Conservation (phyloP, 1,284 basidiomycete genomes). For the Apiotrichum domesticum region DNA sequence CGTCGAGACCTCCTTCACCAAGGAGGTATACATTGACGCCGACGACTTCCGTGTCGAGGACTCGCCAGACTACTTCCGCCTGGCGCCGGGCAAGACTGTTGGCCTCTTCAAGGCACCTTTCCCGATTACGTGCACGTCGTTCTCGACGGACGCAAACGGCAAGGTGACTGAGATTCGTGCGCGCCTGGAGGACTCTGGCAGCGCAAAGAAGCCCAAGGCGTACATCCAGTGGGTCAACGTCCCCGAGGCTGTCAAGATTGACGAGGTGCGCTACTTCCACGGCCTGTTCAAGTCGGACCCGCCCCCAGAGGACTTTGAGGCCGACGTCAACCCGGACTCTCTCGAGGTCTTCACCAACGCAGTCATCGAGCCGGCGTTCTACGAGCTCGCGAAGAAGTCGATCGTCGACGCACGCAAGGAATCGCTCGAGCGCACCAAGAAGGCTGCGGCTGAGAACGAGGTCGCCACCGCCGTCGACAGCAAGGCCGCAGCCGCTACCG, state of each 20-base stretch:
- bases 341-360: slow-evolving; percentile 73
- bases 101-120: slow-evolving; percentile 93
- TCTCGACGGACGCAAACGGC: slow-evolving; percentile 68
- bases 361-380: slow-evolving; percentile 85
- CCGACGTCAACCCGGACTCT: slow-evolving; percentile 76
- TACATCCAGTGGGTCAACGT: slow-evolving; percentile 98
- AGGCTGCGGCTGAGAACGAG: slow-evolving; percentile 50
- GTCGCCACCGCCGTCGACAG: slow-evolving; percentile 45
- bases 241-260: slow-evolving; percentile 67
- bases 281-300: slow-evolving; percentile 91
- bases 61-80: slow-evolving; percentile 92
- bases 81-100: slow-evolving; percentile 94
- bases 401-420: slow-evolving; percentile 63
- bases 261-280: slow-evolving; percentile 89
- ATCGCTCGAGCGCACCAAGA: slow-evolving; percentile 56
- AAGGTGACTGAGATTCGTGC: slow-evolving; percentile 73
- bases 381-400: slow-evolving; percentile 67
- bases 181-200: slow-evolving; percentile 60
- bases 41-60: slow-evolving; percentile 92
- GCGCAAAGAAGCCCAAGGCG: slow-evolving; percentile 77
- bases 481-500: slow-evolving; percentile 39
- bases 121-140: slow-evolving; percentile 89
- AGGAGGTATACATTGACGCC: slow-evolving; percentile 83
- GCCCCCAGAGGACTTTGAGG: slow-evolving; percentile 75
- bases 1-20: slow-evolving; percentile 78